Evolutionary conservation across 768 basidiomycete species (phyloP), one percentile per base, ranked within the genome.

Genomic region (Suillus luteus): DNA sequence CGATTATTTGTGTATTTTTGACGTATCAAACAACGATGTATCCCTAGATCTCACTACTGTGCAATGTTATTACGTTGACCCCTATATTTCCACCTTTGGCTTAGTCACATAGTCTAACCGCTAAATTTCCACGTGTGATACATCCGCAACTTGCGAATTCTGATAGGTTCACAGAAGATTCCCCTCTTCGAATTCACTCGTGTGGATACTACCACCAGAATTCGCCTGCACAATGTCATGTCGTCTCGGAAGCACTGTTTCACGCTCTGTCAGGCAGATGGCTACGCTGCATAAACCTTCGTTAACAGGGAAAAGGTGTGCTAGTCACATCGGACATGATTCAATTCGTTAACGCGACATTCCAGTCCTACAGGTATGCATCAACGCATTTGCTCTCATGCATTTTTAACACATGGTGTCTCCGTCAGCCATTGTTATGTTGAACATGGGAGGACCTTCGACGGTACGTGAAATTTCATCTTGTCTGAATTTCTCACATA

Each of bases 381-480:
- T 61, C 37, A 44, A 63, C 33, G 19, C 58, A 31, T 63, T 62
- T 59, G 38, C 35, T 8, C n/a, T 43, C 43, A 51, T 43, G 40
- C 67, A 67, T 65, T 57, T 57, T 55, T 63, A 67, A 69, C 62
- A 69, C 63, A 38, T 59, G 40, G 67, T 61, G 52, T 38, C 55
- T 83, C 5, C 55, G 1, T 22, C 61, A 87, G 96, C 92, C 43
- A 85, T 99, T 66, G 95, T 99, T 48, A 92, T 99, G 91, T 81
- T 99, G 80, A 99, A 99, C 77, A 99, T 99, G 97, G 97, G 97
- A 51, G 97, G 97, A 2, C 97, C 96, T 27, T 86, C 92, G 59
- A 96, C 94, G 63, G 94, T 95, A 71, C 69, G 86, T 79, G 43
- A 41, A 60, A 52, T 65, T 58, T 55, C n/a, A 58, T 31, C 52